These are phyloP conservation scores for Tulasnella calospora DNA, from an alignment of 768 basidiomycete genomes.

Conservation along the genomic window DNA sequence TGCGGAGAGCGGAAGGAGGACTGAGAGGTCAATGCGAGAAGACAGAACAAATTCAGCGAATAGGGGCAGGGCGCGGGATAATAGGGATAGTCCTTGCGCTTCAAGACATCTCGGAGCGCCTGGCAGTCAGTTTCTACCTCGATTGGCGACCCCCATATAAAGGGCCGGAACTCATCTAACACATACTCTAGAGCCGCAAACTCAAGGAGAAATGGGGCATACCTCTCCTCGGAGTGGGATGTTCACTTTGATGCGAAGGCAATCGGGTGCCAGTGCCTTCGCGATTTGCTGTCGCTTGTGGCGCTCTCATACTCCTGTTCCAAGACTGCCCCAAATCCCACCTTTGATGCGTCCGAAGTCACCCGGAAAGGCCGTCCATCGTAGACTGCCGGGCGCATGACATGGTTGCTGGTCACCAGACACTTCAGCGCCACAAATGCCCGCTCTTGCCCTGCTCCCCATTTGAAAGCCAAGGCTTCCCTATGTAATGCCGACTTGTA, in stretches of 20 bases:
- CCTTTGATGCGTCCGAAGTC: conserved; percentile 37
- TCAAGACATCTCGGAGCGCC: conserved; percentile 30
- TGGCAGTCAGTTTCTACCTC: conserved; percentile 41
- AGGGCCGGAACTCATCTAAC: conserved; percentile 33
- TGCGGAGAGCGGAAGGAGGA: too few relatives aligned
- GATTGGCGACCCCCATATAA: conserved; percentile 25
- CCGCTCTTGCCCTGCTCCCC: conserved; percentile 26
- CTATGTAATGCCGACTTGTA: conserved; percentile 34
- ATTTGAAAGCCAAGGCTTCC: conserved; percentile 31
- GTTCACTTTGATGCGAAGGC: conserved; percentile 39
- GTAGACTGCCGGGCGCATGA: conserved; percentile 35
- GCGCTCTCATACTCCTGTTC: conserved; percentile 32
- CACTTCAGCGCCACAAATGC: conserved; percentile 38
- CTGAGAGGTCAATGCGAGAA: too few relatives aligned
- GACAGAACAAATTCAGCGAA: too few relatives aligned
- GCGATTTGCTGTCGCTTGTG: conserved; percentile 30
- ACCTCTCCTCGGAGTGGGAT: conserved; percentile 35
- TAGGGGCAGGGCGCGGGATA: too few relatives aligned
- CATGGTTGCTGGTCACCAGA: conserved; percentile 36
- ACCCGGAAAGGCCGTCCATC: conserved; percentile 39
- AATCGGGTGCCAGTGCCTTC: conserved; percentile 34
- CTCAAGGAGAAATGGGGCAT: conserved; percentile 38
- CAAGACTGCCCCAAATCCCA: conserved; percentile 37
- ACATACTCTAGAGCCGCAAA: conserved; percentile 40
- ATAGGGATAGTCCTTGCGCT: too few relatives aligned